Percentiles rank a stretch among this genome's conserved stretches.
These are phyloP conservation scores for Solanum chilense DNA, from an alignment of 257 asterid species.

Conservation along the genomic window DNA sequence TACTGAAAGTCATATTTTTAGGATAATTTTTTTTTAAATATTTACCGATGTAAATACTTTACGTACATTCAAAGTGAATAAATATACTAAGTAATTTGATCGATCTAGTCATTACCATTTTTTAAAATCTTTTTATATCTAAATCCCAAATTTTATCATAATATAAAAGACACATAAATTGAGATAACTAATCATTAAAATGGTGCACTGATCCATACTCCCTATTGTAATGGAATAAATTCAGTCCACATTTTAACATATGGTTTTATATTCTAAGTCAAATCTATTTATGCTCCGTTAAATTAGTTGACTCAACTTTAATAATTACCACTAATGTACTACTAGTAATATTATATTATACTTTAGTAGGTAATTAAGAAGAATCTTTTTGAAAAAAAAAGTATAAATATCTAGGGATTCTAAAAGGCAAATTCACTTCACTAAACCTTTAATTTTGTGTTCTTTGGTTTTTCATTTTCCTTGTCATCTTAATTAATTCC, in stretches of 20 bases:
- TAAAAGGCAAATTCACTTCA: neutral
- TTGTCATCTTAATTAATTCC: neutral
- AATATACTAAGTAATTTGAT: no score
- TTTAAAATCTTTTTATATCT: no score
- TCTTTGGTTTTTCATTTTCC: neutral
- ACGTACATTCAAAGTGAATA: no score
- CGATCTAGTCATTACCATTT: neutral
- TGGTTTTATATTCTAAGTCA: neutral
- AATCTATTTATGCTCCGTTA: neutral
- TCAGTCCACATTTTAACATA: neutral
- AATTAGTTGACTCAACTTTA: neutral
- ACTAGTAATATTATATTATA: neutral
- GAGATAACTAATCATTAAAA: neutral
- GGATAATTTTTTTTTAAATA: no score
- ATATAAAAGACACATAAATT: neutral
- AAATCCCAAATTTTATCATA: no score
- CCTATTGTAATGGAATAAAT: neutral
- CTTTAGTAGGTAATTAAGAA: neutral
- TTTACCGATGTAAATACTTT: no score
- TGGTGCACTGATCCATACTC: neutral
- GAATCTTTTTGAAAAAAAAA: neutral
- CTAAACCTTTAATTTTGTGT: neutral
- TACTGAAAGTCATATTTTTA: accelerated
- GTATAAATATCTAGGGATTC: neutral
- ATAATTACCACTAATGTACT: neutral